Percentiles rank a stretch among this genome's conserved stretches.
Evolutionary conservation across 2,329 filamentous ascomycete species (phyloP).

Genomic region (Plectosphaerella plurivora): DNA sequence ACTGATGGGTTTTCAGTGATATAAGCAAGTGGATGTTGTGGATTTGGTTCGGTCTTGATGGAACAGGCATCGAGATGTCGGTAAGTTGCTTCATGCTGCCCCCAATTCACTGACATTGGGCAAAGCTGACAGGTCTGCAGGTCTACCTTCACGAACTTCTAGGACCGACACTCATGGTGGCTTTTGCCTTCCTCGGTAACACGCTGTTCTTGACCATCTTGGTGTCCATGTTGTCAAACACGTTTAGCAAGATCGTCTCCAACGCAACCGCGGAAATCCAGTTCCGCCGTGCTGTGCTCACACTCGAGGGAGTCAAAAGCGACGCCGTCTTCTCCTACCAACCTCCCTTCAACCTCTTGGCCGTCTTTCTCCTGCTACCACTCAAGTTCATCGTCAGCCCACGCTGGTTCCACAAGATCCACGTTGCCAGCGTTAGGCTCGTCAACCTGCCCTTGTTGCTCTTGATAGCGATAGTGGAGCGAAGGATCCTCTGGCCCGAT

Average conservation of each 20-base stretch:
- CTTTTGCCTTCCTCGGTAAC: slow-evolving; percentile 82
- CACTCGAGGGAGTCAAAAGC: slow-evolving; percentile 79
- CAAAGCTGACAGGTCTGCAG: slow-evolving; percentile 23
- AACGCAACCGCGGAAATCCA: slow-evolving; percentile 82
- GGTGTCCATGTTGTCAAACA: slow-evolving; percentile 82
- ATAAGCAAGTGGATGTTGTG: slow-evolving; percentile 90
- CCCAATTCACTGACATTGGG: slow-evolving; percentile 3
- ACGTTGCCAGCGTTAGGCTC: slow-evolving; percentile 69
- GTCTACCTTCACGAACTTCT: slow-evolving; percentile 74
- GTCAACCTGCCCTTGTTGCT: slow-evolving; percentile 74
- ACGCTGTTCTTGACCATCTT: slow-evolving; percentile 86
- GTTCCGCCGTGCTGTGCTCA: slow-evolving; percentile 75
- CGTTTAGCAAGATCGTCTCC: slow-evolving; percentile 71
- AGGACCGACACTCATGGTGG: slow-evolving; percentile 74
- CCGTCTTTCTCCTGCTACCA: slow-evolving; percentile 68
- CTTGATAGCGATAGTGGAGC: slow-evolving; percentile 66
- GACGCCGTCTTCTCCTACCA: slow-evolving; percentile 81
- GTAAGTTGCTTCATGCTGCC: slow-evolving; percentile 26
- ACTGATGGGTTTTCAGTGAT: slow-evolving; percentile 34
- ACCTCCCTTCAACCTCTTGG: slow-evolving; percentile 79
- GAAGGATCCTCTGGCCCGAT: slow-evolving; percentile 59
- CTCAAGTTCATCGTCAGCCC: slow-evolving; percentile 74
- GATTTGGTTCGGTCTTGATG: slow-evolving; percentile 88
- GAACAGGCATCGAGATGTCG: slow-evolving; percentile 56
- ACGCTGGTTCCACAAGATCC: slow-evolving; percentile 87